Evolutionary conservation across 2,329 filamentous ascomycete species (phyloP), one percentile per base, ranked within the genome.

Genomic region (Aurifilum marmelostoma): DNA sequence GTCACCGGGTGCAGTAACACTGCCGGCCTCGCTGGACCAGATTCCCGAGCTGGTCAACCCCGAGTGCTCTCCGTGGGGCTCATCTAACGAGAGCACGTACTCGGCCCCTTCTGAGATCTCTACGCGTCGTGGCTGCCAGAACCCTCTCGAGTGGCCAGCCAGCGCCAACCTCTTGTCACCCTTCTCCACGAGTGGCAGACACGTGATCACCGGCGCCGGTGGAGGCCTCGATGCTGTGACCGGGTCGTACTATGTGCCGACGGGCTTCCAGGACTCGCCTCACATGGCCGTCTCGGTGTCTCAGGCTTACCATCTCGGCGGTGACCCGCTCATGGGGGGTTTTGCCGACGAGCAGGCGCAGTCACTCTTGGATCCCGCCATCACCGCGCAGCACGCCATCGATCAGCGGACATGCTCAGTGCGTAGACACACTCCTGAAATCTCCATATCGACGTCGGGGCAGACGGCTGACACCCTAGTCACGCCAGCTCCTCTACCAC

Each of bases 401-500:
- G 75, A 77, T 59, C 76, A 80, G 68, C 78, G 80, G 58, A 75
- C 80, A 73, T 79, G 79, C 75, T 78, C 82, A 76, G 80, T 85
- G 79, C 83, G 84, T 81, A 83, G 81, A 77, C 79, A 81, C 72
- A 83, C 83, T 75, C 83, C 84, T 78, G 79, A 80, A 75, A 76
- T 81, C 74, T 76, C 79, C 66, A 80, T 82, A 73, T 73, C 77
- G 71, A 76, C 77, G 65, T 79, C 81, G 75, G 79, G 81, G 76
- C 80, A 83, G 78, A 79, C 80, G 73, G 80, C 80, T 78, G 84
- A 85, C 77, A 80, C 81, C 78, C 73, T 87, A 80, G 80, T 85
- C 77, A 82, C 81, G 73, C 74, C 82, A 72, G 76, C 82, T 67
- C 75, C 80, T 71, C 74, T 83, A 69, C 76, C 80, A 65, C 76